These are phyloP conservation scores for Staphylotrichum tortipilum DNA, from an alignment of 495 filamentous ascomycete genomes.

Conservation along the genomic window DNA sequence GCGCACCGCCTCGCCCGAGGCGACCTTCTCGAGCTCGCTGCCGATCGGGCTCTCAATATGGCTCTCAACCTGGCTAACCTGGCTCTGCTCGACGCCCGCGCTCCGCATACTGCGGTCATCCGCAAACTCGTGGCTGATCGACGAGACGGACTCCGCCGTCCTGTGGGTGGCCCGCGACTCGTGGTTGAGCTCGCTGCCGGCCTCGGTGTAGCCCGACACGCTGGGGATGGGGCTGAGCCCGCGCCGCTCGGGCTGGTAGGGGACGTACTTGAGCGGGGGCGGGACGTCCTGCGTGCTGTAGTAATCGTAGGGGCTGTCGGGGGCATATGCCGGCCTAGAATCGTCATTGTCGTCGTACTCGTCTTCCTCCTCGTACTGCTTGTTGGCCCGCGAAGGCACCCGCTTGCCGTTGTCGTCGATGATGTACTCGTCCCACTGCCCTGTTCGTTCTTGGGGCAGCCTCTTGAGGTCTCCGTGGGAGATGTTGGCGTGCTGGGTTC, in stretches of 20 bases:
- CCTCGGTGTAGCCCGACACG: conserved; percentile 63
- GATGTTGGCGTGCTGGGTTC: conserved; percentile 42
- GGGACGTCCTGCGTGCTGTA: conserved; percentile 47
- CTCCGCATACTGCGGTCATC: conserved; percentile 34
- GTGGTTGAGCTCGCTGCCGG: conserved; percentile 41
- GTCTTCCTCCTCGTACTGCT: conserved; percentile 9
- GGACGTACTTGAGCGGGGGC: conserved; percentile 47
- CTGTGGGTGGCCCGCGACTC: conserved; percentile 42
- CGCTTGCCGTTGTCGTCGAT: conserved; percentile 39
- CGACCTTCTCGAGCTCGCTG: conserved; percentile 55
- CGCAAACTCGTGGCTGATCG: conserved; percentile 32
- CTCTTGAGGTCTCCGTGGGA: conserved; percentile 43
- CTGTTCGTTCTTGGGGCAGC: conserved; percentile 32
- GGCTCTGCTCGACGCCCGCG: conserved; percentile 46
- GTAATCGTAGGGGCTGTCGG: conserved; percentile 41
- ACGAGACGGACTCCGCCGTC: conserved; percentile 36
- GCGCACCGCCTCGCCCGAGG: conserved; percentile 59
- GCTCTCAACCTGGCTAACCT: too few species aligned
- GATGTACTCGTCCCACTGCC: conserved; percentile 33
- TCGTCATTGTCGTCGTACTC: conserved; percentile 40
- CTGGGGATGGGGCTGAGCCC: conserved; percentile 82
- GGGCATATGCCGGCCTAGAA: conserved; percentile 27
- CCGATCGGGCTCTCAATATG: conserved; percentile 62
- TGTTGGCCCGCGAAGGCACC: conserved; percentile 20
- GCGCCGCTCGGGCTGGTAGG: conserved; percentile 50